Conservation (phyloP, 768 basidiomycete species). For the Lactarius hengduanensis region DNA sequence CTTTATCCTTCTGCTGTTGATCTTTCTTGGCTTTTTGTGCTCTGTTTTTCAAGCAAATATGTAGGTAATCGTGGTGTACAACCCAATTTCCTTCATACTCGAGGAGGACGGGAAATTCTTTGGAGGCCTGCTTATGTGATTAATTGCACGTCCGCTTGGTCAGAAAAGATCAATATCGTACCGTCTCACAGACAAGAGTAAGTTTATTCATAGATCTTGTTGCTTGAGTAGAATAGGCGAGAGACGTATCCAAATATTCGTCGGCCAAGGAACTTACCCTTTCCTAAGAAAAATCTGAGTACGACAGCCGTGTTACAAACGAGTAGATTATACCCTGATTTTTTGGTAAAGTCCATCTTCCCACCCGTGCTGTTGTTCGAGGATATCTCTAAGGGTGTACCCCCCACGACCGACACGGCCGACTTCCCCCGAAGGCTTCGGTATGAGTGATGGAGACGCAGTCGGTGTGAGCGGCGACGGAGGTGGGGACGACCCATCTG, state of each 20-base stretch:
- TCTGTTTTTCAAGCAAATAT: too few species aligned
- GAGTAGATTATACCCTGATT: background rate
- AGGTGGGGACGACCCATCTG: background rate
- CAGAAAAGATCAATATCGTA: background rate
- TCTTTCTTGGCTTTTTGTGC: too few species aligned
- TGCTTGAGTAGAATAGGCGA: background rate
- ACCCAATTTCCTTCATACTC: too few species aligned
- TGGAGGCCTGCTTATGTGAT: too few species aligned
- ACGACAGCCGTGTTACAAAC: background rate
- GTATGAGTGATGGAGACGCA: slow-evolving; percentile 1
- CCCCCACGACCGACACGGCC: background rate
- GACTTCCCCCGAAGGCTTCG: slow-evolving; percentile 4
- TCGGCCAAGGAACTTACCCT: background rate
- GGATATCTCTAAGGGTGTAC: background rate
- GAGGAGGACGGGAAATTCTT: too few species aligned
- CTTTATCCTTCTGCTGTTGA: too few species aligned
- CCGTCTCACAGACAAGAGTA: background rate
- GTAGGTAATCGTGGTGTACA: too few species aligned
- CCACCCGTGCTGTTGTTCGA: background rate
- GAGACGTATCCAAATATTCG: slow-evolving; percentile 1
- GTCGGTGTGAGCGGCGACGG: background rate
- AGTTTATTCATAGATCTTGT: background rate
- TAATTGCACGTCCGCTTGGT: too few species aligned
- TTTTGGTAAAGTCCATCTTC: slow-evolving; percentile 1
- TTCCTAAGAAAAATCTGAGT: background rate